phyloP scores from a whole-genome alignment of 495 filamentous ascomycete species.

The Hyaloscypha finlandica region DNA sequence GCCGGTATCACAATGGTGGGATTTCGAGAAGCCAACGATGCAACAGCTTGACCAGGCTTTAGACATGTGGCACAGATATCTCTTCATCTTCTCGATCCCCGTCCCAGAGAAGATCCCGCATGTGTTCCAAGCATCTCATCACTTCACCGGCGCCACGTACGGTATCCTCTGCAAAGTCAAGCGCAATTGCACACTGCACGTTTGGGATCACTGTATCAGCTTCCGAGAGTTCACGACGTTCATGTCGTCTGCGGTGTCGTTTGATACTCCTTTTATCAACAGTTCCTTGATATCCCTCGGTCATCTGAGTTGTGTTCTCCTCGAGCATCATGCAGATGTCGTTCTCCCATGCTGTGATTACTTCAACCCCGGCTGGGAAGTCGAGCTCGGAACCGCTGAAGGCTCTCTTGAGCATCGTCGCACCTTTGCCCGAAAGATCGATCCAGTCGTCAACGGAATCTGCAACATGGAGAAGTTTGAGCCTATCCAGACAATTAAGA shows the following conservation, averaged over 20 bases:
- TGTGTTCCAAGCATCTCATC: conserved; percentile 68
- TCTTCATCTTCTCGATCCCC: conserved; percentile 69
- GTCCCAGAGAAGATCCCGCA: conserved; percentile 62
- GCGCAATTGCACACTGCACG: conserved; percentile 58
- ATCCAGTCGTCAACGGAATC: conserved; percentile 36
- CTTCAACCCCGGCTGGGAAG: conserved; percentile 66
- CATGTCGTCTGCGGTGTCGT: conserved; percentile 61
- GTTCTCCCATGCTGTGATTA: conserved; percentile 38
- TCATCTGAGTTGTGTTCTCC: conserved; percentile 55
- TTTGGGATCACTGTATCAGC: conserved; percentile 69
- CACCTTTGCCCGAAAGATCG: conserved; percentile 61
- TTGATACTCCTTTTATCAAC: conserved; percentile 57
- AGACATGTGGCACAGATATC: conserved; percentile 63
- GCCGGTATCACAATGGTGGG: conserved; percentile 55
- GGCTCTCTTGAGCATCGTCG: conserved; percentile 59
- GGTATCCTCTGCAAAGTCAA: conserved; percentile 66
- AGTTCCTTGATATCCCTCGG: conserved; percentile 52
- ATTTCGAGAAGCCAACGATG: conserved; percentile 58
- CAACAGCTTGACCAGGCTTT: conserved; percentile 56
- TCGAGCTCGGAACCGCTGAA: conserved; percentile 63
- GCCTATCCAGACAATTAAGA: conserved; percentile 58
- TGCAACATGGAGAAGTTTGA: conserved; percentile 64
- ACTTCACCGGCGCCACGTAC: conserved; percentile 63
- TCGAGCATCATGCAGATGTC: conserved; percentile 64
- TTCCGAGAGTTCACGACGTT: conserved; percentile 65